Base-by-base conservation (phyloP, 371 early-diverging fungal genomes). In the Mortierella sp. region DNA sequence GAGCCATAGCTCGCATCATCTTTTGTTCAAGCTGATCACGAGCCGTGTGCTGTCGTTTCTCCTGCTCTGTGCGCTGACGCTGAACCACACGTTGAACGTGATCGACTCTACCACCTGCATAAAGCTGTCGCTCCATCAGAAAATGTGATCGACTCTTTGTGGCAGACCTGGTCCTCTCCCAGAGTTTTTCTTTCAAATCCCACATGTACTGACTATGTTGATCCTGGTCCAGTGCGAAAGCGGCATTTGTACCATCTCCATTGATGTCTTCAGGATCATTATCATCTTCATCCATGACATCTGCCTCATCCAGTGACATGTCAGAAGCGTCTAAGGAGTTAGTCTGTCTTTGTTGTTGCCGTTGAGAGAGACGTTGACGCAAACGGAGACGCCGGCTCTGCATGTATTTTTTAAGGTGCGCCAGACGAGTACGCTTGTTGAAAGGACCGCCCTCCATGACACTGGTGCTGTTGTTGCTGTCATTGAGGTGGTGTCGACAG, bases 1-100 rank as follows among this genome's bases (percentile, higher is more conserved):
- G 67, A 9, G 75, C 75, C 72, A 80, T 72, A 47, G 81, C 81
- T 37, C 58, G 60, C 55, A 75, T 45, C 81, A 80, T 80, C 69
- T 80, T 80, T 65, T 75, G 81, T 22, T 80, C 81, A n/a, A 80
- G 59, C 26, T 75, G 69, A 47, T 80, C 69, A 40, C 75, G 72
- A 32, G 45, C 72, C 52, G 59, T 62, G 24, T 59, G 75, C 14
- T 69, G 81, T 39, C 75, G 62, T 40, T 64, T 47, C 61, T 80
- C 72, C 28, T 72, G 81, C 64, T 71, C 75, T 20, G 72, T 61
- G 14, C 75, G 63, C 62, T 72, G 75, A 16, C 69, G 72, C 28
- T 72, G 72, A 2, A 80, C 81, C 47, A 80, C 81, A 39, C 62
- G 66, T 52, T 72, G 68, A 43, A 65, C 81, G 63, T 72, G 75